Evolutionary conservation across 192 early-diverging fungal species (phyloP).

Genomic region (Umbelopsis sp.): DNA sequence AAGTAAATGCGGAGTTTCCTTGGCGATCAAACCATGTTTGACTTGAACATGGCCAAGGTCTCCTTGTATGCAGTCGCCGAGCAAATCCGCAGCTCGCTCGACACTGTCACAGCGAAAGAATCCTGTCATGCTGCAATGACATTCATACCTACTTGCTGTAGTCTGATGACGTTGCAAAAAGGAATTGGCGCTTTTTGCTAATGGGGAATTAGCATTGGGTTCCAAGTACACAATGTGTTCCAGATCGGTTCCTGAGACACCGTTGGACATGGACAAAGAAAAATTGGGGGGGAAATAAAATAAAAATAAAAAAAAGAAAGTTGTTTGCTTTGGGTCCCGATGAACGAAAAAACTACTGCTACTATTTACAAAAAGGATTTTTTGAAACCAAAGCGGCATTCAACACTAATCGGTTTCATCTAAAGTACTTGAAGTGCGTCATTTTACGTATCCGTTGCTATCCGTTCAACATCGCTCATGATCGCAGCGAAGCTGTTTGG

Average conservation of each 20-base stretch:
- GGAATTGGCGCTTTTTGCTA: background rate
- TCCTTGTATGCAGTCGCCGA: background rate
- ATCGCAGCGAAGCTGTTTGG: background rate
- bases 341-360: background rate
- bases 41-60: background rate
- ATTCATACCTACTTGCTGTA: background rate
- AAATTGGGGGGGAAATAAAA: background rate
- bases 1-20: conserved; percentile 14
- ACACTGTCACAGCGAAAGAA: background rate
- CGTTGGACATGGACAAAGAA: background rate
- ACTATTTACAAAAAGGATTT: conserved; percentile 6
- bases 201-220: background rate
- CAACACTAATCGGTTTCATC: too few relatives aligned
- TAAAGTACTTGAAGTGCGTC: background rate
- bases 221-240: conserved; percentile 10
- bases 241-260: background rate
- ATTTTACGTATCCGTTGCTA: conserved; percentile 5
- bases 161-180: background rate
- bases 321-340: background rate
- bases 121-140: conserved; percentile 15
- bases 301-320: background rate
- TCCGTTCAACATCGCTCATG: conserved; percentile 5
- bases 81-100: background rate
- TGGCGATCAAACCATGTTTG: background rate
- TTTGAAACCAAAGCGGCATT: too few relatives aligned